Conservation (phyloP, 345 rosid species). For the Anacardium occidentale region DNA sequence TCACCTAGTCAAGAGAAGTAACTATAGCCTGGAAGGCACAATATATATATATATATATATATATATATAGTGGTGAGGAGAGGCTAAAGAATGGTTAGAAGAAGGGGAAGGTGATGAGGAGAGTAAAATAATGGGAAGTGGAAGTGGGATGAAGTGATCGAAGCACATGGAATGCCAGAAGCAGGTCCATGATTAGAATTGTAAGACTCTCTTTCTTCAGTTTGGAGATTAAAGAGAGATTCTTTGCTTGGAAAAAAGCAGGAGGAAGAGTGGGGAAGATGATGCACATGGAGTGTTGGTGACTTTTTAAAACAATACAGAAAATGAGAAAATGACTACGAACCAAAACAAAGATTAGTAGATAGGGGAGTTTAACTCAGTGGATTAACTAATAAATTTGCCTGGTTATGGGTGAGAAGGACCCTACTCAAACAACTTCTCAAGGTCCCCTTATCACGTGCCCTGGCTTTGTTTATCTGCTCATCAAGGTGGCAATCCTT, state of each 20-base stretch:
- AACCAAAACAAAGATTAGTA: slow-evolving; percentile 8
- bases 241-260: slow-evolving; percentile 33
- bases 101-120: neutral
- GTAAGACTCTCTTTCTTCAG: slow-evolving; percentile 28
- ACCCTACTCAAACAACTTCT: slow-evolving; percentile 23
- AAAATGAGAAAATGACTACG: slow-evolving; percentile 1
- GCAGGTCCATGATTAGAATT: slow-evolving; percentile 52
- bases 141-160: slow-evolving; percentile 44
- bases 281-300: slow-evolving; percentile 61
- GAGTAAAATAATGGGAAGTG: slow-evolving; percentile 44
- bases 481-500: neutral
- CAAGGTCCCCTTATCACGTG: slow-evolving; percentile 34
- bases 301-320: slow-evolving; percentile 11
- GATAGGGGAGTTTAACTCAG: slow-evolving; percentile 7
- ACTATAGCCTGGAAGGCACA: neutral
- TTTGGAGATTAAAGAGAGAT: slow-evolving; percentile 29
- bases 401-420: slow-evolving; percentile 27
- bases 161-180: slow-evolving; percentile 59
- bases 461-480: slow-evolving; percentile 8
- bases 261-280: slow-evolving; percentile 38
- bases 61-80: neutral
- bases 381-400: slow-evolving; percentile 22
- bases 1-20: no score
- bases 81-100: neutral
- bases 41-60: no score